A percentile compares a stretch with the other conserved stretches of the same genome.
Evolutionary conservation across 176 grass and related monocot genomes (phyloP).

Genomic region (Rhipidocladum racemiflorum): DNA sequence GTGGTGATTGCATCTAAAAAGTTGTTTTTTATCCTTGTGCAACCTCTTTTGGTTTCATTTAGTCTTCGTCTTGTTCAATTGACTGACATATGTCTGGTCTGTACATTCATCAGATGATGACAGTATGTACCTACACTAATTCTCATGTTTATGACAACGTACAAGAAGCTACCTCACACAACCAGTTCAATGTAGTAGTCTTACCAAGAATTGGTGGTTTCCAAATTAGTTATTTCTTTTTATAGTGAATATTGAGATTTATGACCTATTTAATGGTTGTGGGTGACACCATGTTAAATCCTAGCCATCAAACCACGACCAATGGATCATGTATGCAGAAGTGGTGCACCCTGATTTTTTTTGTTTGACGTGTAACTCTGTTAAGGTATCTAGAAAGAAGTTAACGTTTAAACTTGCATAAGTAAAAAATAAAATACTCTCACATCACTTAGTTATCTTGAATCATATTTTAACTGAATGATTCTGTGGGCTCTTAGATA

Average conservation of each 20-base stretch:
- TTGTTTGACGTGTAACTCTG: neutral
- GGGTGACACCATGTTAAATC: neutral
- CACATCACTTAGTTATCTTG: neutral
- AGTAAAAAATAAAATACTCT: neutral
- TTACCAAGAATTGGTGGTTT: slow-evolving; percentile 7
- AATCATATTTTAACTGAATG: neutral
- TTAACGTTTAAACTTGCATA: neutral
- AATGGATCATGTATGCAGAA: neutral
- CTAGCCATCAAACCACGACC: neutral
- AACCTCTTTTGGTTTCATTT: neutral
- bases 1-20: neutral
- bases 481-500: neutral
- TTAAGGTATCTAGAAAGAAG: neutral
- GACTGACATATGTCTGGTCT: neutral
- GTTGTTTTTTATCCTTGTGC: neutral
- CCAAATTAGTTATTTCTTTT: neutral
- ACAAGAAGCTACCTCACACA: neutral
- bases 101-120: neutral
- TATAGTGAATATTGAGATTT: slow-evolving; percentile 7
- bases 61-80: neutral
- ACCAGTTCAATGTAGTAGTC: neutral
- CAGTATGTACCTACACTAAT: neutral
- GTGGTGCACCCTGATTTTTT: neutral
- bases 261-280: neutral
- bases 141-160: neutral